These are phyloP conservation scores for Claviceps humidiphila DNA, from an alignment of 2,329 filamentous ascomycete species.

Conservation along the genomic window DNA sequence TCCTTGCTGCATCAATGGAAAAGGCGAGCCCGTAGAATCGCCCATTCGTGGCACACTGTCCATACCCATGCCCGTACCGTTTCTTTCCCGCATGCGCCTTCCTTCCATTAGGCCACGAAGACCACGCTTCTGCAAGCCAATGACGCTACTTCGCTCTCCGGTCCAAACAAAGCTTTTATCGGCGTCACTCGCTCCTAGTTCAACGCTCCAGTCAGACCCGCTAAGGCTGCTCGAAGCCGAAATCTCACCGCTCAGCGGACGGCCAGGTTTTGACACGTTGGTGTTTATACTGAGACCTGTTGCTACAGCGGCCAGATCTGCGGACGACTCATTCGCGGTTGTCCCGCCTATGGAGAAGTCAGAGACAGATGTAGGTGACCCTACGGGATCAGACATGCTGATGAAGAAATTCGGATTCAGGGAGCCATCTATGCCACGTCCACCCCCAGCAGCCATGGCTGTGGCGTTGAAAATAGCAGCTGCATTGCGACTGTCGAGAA, in stretches of 20 bases:
- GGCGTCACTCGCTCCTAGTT: conserved; percentile 35
- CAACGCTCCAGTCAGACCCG: conserved; percentile 43
- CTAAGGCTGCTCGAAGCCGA: conserved; percentile 38
- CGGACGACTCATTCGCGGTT: conserved; percentile 16
- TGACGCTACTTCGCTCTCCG: conserved; percentile 73
- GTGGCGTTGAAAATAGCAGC: conserved; percentile 97
- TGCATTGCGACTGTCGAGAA: conserved; percentile 85
- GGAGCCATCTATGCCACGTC: conserved; percentile 61
- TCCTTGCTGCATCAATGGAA: conserved; percentile 10
- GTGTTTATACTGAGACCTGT: conserved; percentile 37
- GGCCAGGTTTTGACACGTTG: conserved; percentile 20
- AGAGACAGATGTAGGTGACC: conserved; percentile 19
- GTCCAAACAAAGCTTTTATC: conserved; percentile 51
- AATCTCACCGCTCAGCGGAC: conserved; percentile 33
- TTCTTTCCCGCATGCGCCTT: conserved; percentile 65
- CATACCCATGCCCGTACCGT: conserved; percentile 37
- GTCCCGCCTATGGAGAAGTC: conserved; percentile 22
- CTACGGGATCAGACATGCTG: conserved; percentile 30
- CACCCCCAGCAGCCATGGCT: conserved; percentile 92
- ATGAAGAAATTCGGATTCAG: conserved; percentile 52
- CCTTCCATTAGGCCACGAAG: conserved; percentile 91
- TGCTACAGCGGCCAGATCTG: conserved; percentile 21
- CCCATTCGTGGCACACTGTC: conserved; percentile 14
- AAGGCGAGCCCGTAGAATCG: conserved; percentile 11
- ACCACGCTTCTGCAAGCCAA: conserved; percentile 88